Evolutionary conservation across 257 asterid genomes (phyloP).

Genomic region (Apocynum venetum): DNA sequence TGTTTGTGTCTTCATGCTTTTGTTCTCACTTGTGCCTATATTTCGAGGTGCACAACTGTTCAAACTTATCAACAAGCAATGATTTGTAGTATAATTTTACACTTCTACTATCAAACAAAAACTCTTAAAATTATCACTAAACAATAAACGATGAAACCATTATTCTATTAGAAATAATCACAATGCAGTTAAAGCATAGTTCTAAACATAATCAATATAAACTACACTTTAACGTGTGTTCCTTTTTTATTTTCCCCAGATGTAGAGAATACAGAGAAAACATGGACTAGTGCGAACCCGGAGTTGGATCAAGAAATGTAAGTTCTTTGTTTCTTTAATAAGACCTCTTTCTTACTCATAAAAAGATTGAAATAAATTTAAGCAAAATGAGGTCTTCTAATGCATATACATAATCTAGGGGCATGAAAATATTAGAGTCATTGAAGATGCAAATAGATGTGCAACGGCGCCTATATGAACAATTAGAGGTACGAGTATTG

Average conservation of each 20-base stretch:
- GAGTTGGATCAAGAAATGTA: constrained; percentile 28
- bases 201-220: not conserved
- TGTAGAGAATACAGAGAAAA: constrained; percentile 23
- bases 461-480: constrained; percentile 76
- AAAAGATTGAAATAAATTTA: not conserved
- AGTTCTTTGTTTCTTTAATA: constrained; percentile 5
- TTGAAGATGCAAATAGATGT: constrained; percentile 67
- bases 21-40: not conserved
- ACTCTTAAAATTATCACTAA: not conserved
- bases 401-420: constrained; percentile 28
- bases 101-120: not conserved
- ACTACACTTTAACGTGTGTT: no score
- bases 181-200: not conserved
- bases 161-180: not conserved
- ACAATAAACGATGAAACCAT: not conserved
- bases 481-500: constrained; percentile 52
- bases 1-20: not conserved
- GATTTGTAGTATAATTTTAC: not conserved
- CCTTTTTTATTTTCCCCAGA: not conserved
- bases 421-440: constrained; percentile 68
- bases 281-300: not conserved
- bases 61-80: not conserved
- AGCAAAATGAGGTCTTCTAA: not conserved
- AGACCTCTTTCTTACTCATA: not conserved
- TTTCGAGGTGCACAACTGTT: no score